Base-by-base conservation (phyloP, 371 early-diverging fungal genomes). In the Syncephalis plumigaleata region DNA sequence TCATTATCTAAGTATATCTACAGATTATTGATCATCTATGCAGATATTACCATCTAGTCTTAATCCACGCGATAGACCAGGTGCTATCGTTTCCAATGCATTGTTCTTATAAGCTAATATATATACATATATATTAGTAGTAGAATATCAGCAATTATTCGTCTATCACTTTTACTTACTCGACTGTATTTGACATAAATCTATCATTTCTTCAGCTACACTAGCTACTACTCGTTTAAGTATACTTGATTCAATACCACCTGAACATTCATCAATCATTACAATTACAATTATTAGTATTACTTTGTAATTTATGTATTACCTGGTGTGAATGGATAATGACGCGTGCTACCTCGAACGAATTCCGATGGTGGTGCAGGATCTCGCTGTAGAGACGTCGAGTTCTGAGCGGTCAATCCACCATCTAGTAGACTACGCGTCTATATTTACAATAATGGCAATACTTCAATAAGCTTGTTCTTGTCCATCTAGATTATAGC, bases 321-420 rank as follows among this genome's bases (percentile, higher is more conserved):
- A 49, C 90, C 90, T 2, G 90, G 90, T 1, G 81, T 72, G 61
- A 90, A 90, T 0, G 87, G 90, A 40, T 80, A 68, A 42, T 77
- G 70, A 7, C 75, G 59, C 2, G 79, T 70, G 20, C 67, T 68
- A 7, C 91, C 88, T 7, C 82, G 70, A 1, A 85, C 86, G 54
- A 82, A 86, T 47, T 76, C 68, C 7, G 67, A 59, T 16, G 67
- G 50, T 3, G 65, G 64, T 2, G 74, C 74, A 37, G 82, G 77
- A 2, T 77, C 72, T 18, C 85, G 69, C 3, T 69, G 57, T 16
- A 88, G 63, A n/a, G 81, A 83, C 0, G 82, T 79, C 5, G 85
- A 82, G 51, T 81, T 82, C 36, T 69, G 73, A 13, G 79, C 68
- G 0, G 71, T 73, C 49, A 76, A 52, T 37, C 58, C 63, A 5